Evolutionary conservation across 176 grass and related monocot genomes (phyloP).

Genomic region (Dactylis glomerata): DNA sequence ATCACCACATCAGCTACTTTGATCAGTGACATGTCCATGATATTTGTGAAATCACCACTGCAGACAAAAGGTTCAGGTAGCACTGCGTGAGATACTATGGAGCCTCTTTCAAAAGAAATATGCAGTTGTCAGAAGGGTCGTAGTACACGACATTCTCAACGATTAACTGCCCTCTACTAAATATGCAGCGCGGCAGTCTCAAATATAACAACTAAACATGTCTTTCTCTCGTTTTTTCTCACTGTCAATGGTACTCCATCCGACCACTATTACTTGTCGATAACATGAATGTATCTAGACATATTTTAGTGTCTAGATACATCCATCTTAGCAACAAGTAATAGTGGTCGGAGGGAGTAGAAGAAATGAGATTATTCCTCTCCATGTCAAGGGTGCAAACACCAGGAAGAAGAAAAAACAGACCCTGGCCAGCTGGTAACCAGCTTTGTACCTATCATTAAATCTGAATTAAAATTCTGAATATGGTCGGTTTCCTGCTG

Average conservation of each 20-base stretch:
- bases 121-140: not conserved
- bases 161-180: not conserved
- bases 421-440: not conserved
- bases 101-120: not conserved
- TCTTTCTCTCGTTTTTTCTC: no score
- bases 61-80: slow-evolving; percentile 19
- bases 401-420: not conserved
- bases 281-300: no score
- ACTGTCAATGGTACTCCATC: no score
- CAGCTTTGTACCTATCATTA: not conserved
- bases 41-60: slow-evolving; percentile 82
- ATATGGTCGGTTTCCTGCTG: not conserved
- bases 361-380: not conserved
- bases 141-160: not conserved
- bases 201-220: not conserved
- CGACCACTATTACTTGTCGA: no score
- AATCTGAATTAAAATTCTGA: no score
- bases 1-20: slow-evolving; percentile 53
- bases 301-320: no score
- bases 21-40: slow-evolving; percentile 78
- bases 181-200: not conserved
- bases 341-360: no score
- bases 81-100: not conserved
- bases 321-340: no score
- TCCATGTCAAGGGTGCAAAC: not conserved